Base-by-base conservation (phyloP, 228 moss, liverwort and hornwort species). In the Sphagnum fallax region DNA sequence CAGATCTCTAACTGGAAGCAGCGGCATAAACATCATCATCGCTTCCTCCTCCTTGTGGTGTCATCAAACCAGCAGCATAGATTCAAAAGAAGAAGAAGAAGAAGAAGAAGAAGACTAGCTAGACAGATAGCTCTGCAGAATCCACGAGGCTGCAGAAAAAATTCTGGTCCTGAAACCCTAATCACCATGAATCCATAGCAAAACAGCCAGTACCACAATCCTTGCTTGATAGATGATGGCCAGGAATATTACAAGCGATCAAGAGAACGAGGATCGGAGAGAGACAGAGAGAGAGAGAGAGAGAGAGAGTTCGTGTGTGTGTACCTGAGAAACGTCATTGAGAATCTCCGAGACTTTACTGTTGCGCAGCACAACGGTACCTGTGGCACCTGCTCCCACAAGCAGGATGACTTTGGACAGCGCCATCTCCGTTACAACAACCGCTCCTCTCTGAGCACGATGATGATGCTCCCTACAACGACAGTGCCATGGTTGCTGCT, bases 281-380 rank as follows among this genome's bases (percentile, higher is more conserved):
- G 55, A 55, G 55, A 8, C 3, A 1, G 9, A 55, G 55, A 8
- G 12, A 55, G 8, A 53, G 11, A 6, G 6, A 53, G 6, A 53
- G 9, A 55, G 12, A 0, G 16, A 4, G 7, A 1, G 62, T 32
- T 1, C 1, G 1, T 1, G 11, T 6, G 12, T 16, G 16, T 10
- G 10, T 67, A 83, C 83, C 80, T 75, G 72, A 66, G 77, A 70
- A 13, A 83, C 74, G 58, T 80, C 75, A 68, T 80, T 80, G 0
- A 83, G 72, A 16, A 83, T 69, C 5, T 83, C 80, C 62, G 75
- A 67, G 52, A 70, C 83, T 75, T 80, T 80, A 5, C 69, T 53
- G 52, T 83, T 83, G 60, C 80, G 77, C 59, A 83, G 70, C 52
- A 61, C 67, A 51, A 83, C 65, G 53, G 80, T 67, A 72, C 80